Evolutionary conservation across 1,284 basidiomycete genomes (phyloP).

Genomic region (Microbotryomycetes sp.): DNA sequence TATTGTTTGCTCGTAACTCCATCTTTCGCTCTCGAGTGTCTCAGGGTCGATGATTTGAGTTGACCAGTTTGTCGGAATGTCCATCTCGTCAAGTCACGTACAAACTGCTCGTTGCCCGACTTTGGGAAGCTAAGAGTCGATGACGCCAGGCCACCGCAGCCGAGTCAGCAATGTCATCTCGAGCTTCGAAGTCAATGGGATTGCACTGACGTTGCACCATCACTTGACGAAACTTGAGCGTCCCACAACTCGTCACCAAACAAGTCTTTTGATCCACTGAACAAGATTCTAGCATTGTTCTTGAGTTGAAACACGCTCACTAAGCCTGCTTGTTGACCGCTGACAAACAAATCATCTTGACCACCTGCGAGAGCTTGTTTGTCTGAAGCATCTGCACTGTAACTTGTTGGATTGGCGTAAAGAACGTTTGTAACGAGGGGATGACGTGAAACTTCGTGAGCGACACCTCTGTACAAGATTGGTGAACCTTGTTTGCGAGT

Average conservation of each 20-base stretch:
- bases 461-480: constrained; percentile 67
- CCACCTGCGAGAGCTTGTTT: constrained; percentile 63
- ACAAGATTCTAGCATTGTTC: constrained; percentile 69
- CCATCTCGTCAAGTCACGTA: constrained; percentile 73
- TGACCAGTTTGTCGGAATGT: constrained; percentile 76
- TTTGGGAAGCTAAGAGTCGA: constrained; percentile 33
- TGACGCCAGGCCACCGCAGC: too few relatives aligned
- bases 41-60: not conserved
- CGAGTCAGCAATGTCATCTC: not conserved
- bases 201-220: not conserved
- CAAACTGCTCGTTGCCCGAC: constrained; percentile 69
- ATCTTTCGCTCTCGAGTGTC: not conserved
- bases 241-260: constrained; percentile 52
- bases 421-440: constrained; percentile 79
- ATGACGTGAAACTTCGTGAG: constrained; percentile 66
- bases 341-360: constrained; percentile 62
- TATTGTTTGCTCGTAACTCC: constrained; percentile 54
- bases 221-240: constrained; percentile 5
- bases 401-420: constrained; percentile 55
- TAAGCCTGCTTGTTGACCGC: constrained; percentile 64
- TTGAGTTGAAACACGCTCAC: constrained; percentile 84
- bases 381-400: constrained; percentile 59
- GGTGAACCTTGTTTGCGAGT: constrained; percentile 45
- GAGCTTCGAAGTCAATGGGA: not conserved
- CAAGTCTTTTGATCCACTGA: constrained; percentile 71